Evolutionary conservation across 768 basidiomycete species (phyloP).

Genomic region (Leccinum obscurum): DNA sequence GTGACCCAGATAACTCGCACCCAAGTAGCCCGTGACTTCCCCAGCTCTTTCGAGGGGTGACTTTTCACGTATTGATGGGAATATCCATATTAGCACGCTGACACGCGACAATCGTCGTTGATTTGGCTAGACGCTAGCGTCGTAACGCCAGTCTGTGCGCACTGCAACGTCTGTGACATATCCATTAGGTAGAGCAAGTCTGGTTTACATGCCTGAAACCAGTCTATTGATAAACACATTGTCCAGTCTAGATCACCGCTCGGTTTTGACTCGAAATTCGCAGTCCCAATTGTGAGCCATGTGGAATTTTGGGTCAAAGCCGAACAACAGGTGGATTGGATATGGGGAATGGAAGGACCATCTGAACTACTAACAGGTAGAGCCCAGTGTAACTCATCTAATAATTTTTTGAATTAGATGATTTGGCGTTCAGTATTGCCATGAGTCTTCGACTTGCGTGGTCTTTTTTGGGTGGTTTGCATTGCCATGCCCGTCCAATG

Average conservation of each 20-base stretch:
- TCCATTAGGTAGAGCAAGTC: conserved; percentile 9
- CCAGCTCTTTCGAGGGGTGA: conserved; percentile 28
- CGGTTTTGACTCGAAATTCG: not conserved
- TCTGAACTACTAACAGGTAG: too few species aligned
- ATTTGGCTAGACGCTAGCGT: not conserved
- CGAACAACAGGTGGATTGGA: not conserved
- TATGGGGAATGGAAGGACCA: too few species aligned
- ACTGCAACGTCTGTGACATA: not conserved
- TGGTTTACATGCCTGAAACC: not conserved
- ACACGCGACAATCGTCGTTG: not conserved
- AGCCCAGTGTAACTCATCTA: too few species aligned
- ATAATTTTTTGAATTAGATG: too few species aligned
- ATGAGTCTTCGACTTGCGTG: too few species aligned
- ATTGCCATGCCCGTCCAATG: too few species aligned
- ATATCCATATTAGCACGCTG: not conserved
- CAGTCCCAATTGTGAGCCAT: not conserved
- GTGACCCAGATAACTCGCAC: conserved; percentile 39
- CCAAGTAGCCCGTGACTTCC: conserved; percentile 86
- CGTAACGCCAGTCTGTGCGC: not conserved
- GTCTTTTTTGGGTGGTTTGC: too few species aligned
- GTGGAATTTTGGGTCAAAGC: conserved; percentile 1
- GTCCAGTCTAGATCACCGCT: not conserved
- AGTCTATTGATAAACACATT: conserved; percentile 2
- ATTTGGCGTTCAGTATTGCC: too few species aligned
- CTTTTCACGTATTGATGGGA: not conserved